Base-by-base conservation (phyloP, 1,139 yeast genomes). In the Hanseniaspora uvarum region DNA sequence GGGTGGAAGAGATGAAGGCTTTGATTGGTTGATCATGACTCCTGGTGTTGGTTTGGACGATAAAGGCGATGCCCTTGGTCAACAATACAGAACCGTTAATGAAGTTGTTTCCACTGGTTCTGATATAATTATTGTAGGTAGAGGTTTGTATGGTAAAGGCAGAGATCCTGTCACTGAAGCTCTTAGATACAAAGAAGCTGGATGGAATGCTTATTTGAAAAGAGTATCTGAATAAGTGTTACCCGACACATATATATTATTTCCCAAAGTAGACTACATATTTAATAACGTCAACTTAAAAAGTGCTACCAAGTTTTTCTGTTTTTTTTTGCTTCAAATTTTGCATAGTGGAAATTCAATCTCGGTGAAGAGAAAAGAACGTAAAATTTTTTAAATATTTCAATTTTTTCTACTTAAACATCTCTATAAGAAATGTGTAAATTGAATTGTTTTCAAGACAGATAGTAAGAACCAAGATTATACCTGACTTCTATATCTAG, bases 31-130 rank as follows among this genome's bases (percentile, higher is more conserved):
- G 53, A 79, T 88, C 55, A 81, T 94, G 89, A 92, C 98, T 1
- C 99, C 99, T 0, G 99, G 99, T 57, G 98, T 94, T 46, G 97
- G 97, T 1, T 75, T 94, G 56, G 98, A 89, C 65, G 97, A 89
- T 64, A 92, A 83, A 68, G 97, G 97, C n/a, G 99, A 92, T 67
- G 81, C 81, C 1, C 75, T 92, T 58, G 99, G 99, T 23, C 99
- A 94, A 70, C 98, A 92, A 69, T 94, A 94, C 69, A 77, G 98
- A 67, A 80, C 96, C 7, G 98, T 92, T 3, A 80, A 80, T 60
- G 86, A 86, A 58, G 98, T 88, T 30, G 73, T 86, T 8, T 67
- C 78, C 24, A 80, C 84, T 4, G 98, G 98, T 18, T 77, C 95
- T 1, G 99, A 94, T 68, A 78, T 94, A 55, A 88, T 94, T 55